Conservation (phyloP, 192 early-diverging fungal genomes). For the Coemansia umbellata region DNA sequence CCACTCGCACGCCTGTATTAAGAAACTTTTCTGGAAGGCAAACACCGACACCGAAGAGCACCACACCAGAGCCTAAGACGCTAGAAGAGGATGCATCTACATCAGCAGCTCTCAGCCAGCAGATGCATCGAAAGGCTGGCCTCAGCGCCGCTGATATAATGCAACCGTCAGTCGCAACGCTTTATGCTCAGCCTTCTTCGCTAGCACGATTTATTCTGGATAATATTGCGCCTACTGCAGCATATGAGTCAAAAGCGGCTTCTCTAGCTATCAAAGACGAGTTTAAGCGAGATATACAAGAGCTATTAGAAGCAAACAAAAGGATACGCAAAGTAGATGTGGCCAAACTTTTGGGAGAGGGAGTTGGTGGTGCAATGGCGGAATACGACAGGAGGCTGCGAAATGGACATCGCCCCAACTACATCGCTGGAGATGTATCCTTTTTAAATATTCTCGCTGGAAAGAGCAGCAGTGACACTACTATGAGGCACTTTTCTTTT, state of each 20-base stretch:
- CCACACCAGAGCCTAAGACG: background rate
- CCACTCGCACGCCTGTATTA: background rate
- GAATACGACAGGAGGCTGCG: background rate
- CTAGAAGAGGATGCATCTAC: background rate
- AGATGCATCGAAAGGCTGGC: constrained; percentile 1
- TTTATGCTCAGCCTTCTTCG: constrained; percentile 36
- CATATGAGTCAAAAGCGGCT: background rate
- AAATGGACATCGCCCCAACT: constrained; percentile 9
- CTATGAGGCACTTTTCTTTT: constrained; percentile 57
- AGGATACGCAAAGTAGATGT: background rate
- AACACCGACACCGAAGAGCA: constrained; percentile 16
- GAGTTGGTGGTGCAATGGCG: background rate
- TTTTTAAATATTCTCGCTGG: constrained; percentile 36
- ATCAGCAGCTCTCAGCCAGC: background rate
- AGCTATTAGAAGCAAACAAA: constrained; percentile 14
- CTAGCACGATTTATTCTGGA: constrained; percentile 43
- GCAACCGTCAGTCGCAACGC: constrained; percentile 7
- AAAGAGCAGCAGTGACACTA: background rate
- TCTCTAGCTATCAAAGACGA: background rate
- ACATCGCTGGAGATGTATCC: constrained; percentile 18
- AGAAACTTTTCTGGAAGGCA: constrained; percentile 34
- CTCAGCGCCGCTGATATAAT: constrained; percentile 2
- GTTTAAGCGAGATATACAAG: constrained; percentile 19
- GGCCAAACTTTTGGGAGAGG: too few relatives aligned
- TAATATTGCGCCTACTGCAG: background rate